A percentile compares a stretch with the other conserved stretches of the same genome.
phyloP scores from a whole-genome alignment of 495 filamentous ascomycete genomes.

The Hypoxylon lienhwacheense region DNA sequence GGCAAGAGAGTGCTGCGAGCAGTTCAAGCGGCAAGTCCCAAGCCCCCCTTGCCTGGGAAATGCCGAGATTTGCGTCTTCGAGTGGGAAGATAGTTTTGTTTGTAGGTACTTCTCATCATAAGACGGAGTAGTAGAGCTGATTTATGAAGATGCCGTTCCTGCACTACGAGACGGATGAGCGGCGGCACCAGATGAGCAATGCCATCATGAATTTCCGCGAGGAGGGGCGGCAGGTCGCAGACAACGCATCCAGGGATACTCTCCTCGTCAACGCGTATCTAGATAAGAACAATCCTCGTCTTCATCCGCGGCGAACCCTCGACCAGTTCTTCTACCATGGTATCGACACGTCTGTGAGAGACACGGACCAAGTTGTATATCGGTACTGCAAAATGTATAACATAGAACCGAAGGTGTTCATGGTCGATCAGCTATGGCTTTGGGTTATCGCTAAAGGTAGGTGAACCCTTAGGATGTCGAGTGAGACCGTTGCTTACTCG shows the following conservation, averaged over 20 bases:
- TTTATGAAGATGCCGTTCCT: slow-evolving; percentile 62
- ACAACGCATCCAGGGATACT: slow-evolving; percentile 53
- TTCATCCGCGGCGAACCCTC: slow-evolving; percentile 68
- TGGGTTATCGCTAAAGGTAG: slow-evolving; percentile 63
- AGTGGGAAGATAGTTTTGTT: slow-evolving; percentile 60
- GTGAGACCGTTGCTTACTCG: slow-evolving; percentile 1
- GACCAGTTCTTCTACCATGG: slow-evolving; percentile 75
- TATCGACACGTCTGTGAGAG: slow-evolving; percentile 66
- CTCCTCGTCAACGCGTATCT: slow-evolving; percentile 67
- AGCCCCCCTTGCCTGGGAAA: slow-evolving; percentile 32
- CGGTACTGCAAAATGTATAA: slow-evolving; percentile 56
- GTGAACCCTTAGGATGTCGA: background rate
- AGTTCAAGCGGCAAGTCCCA: slow-evolving; percentile 14
- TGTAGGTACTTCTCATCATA: slow-evolving; percentile 24
- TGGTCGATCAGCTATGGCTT: slow-evolving; percentile 77
- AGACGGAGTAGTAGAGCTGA: slow-evolving; percentile 6
- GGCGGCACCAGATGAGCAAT: slow-evolving; percentile 60
- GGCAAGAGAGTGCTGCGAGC: slow-evolving; percentile 23
- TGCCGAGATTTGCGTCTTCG: slow-evolving; percentile 25
- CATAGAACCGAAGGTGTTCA: slow-evolving; percentile 67
- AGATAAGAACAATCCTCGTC: slow-evolving; percentile 48
- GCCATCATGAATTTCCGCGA: slow-evolving; percentile 55
- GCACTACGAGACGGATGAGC: slow-evolving; percentile 64
- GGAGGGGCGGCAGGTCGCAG: slow-evolving; percentile 22
- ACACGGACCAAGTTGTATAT: slow-evolving; percentile 71